Percentiles rank a stretch among this genome's conserved stretches.
phyloP scores from a whole-genome alignment of 306 rosid genomes.

The Ormosia semicastrata region DNA sequence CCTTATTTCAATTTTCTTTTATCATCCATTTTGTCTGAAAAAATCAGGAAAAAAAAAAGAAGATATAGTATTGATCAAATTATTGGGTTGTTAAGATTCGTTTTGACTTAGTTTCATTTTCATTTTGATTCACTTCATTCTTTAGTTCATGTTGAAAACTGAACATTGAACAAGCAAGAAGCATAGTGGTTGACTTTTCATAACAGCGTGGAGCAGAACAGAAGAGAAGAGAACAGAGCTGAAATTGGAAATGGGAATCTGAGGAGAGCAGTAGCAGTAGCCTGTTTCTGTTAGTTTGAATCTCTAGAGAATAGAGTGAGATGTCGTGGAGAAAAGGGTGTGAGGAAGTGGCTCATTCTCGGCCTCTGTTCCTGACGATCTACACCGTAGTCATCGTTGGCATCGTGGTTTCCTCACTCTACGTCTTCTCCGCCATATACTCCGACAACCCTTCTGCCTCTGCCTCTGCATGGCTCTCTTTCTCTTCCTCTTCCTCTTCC shows the following conservation, averaged over 20 bases:
- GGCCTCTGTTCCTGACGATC: conserved; percentile 69
- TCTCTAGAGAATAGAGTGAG: too few species aligned
- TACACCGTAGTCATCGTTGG: conserved; percentile 61
- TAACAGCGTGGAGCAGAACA: too few species aligned
- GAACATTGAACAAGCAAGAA: not conserved
- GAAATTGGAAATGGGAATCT: not conserved
- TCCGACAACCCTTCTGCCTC: conserved; percentile 42
- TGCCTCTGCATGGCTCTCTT: conserved; percentile 27
- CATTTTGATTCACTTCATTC: not conserved
- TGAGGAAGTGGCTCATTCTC: conserved; percentile 56
- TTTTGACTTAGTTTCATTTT: not conserved
- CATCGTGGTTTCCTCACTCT: conserved; percentile 61
- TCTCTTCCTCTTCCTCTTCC: conserved; percentile 25
- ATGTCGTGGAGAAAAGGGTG: conserved; percentile 16
- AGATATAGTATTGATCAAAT: too few species aligned
- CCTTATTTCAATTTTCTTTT: too few species aligned
- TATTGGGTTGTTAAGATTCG: conserved; percentile 8
- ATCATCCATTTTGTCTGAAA: not conserved
- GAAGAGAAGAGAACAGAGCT: not conserved
- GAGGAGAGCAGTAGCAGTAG: too few species aligned
- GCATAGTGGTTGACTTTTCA: too few species aligned
- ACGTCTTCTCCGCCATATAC: conserved; percentile 72
- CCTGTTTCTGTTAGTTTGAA: too few species aligned
- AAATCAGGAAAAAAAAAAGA: too few species aligned
- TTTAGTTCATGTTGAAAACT: not conserved